These are phyloP conservation scores for Vanrija humicola DNA, from an alignment of 1,284 basidiomycete genomes.

Conservation along the genomic window DNA sequence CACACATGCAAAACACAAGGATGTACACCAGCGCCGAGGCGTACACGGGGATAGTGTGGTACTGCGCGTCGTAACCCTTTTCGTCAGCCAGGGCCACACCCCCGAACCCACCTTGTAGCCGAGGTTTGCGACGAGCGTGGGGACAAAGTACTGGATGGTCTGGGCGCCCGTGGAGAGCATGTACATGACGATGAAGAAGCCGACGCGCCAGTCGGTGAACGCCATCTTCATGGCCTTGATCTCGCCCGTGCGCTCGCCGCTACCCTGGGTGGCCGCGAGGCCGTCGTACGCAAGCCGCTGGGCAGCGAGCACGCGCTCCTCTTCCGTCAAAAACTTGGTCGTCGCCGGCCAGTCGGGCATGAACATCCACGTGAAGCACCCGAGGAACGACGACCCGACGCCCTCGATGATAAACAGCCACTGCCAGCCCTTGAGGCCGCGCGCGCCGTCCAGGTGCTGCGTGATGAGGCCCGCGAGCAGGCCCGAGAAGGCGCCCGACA, in stretches of 20 bases:
- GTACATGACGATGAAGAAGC: constrained; percentile 49
- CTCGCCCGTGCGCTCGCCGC: constrained; percentile 39
- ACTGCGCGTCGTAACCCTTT: constrained; percentile 47
- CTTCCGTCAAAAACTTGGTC: constrained; percentile 48
- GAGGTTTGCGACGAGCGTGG: constrained; percentile 43
- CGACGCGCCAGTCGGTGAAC: constrained; percentile 31
- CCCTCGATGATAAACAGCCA: constrained; percentile 46
- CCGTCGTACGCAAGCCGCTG: constrained; percentile 50
- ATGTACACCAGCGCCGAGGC: constrained; percentile 45
- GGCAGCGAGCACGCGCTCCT: constrained; percentile 49
- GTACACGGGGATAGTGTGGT: constrained; percentile 54
- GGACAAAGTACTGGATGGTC: constrained; percentile 54
- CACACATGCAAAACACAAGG: constrained; percentile 48
- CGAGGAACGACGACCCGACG: constrained; percentile 33
- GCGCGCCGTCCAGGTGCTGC: constrained; percentile 40
- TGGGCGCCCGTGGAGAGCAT: constrained; percentile 51
- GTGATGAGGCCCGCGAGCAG: constrained; percentile 32
- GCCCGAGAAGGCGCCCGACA: constrained; percentile 49
- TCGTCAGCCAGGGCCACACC: background rate
- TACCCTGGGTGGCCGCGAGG: constrained; percentile 36
- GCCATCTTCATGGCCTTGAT: constrained; percentile 46
- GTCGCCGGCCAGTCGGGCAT: constrained; percentile 49
- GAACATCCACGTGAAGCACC: constrained; percentile 34
- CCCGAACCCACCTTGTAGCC: constrained; percentile 17
- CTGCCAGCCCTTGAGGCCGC: constrained; percentile 45